Conservation (phyloP, 495 filamentous ascomycete species). For the Penicillium daleae region DNA sequence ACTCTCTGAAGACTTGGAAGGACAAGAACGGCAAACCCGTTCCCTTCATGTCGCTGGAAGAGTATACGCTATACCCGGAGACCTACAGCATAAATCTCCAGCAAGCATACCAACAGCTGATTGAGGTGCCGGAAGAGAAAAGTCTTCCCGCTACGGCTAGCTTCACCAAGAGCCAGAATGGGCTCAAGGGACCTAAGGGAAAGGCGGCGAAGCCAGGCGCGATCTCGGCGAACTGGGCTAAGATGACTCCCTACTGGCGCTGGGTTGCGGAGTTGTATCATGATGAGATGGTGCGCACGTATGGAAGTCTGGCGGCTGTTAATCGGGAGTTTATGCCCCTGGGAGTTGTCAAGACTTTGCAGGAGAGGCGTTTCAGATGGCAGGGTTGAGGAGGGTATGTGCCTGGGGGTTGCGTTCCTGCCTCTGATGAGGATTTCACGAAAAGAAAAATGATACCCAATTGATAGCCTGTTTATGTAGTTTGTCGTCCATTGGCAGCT, state of each 20-base stretch:
- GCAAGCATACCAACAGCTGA: constrained; percentile 42
- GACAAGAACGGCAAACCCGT: constrained; percentile 32
- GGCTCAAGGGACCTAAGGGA: constrained; percentile 23
- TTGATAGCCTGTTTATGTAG: neutral
- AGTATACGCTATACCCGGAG: constrained; percentile 57
- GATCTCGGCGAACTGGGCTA: constrained; percentile 38
- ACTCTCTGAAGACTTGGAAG: neutral
- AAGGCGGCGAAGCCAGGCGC: constrained; percentile 17
- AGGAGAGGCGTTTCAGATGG: constrained; percentile 63
- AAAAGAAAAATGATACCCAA: neutral
- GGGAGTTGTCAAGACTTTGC: constrained; percentile 66
- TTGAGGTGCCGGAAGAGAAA: constrained; percentile 41
- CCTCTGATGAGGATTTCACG: neutral
- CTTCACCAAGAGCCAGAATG: constrained; percentile 31
- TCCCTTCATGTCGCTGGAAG: constrained; percentile 56
- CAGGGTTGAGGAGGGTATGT: constrained; percentile 47
- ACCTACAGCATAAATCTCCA: constrained; percentile 40
- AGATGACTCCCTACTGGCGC: constrained; percentile 62
- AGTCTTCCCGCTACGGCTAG: constrained; percentile 34
- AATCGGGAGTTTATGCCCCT: constrained; percentile 64
- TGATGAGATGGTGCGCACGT: constrained; percentile 58
- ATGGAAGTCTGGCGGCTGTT: constrained; percentile 66
- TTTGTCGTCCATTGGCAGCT: too few species aligned
- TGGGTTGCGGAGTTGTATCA: constrained; percentile 66
- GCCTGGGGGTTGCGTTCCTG: neutral